Evolutionary conservation across 495 filamentous ascomycete species (phyloP).

Genomic region (Amniculicola lignicola): DNA sequence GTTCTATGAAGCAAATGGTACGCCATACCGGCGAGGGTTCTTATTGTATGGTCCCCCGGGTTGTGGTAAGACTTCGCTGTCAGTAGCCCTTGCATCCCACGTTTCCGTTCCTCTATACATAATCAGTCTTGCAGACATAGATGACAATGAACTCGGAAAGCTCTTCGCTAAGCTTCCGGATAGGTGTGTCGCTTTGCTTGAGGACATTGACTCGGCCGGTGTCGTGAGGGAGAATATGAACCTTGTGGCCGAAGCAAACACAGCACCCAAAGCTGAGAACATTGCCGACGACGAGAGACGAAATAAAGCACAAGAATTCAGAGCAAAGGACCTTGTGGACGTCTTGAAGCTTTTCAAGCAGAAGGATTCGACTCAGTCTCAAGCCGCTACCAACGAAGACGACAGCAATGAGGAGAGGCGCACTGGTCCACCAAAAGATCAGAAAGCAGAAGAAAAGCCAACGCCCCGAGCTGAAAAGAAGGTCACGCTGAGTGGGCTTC

Average conservation of each 20-base stretch:
- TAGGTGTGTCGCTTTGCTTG: conserved; percentile 63
- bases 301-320: background rate
- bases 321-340: background rate
- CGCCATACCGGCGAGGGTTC: background rate
- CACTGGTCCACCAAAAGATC: conserved; percentile 33
- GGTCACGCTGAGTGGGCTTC: conserved; percentile 77
- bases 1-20: background rate
- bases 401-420: background rate
- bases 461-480: conserved; percentile 63
- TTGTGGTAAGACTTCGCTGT: conserved; percentile 10
- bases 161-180: conserved; percentile 41
- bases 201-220: conserved; percentile 66
- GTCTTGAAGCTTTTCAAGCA: background rate
- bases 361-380: background rate
- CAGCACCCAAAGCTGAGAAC: conserved; percentile 2
- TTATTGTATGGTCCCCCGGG: conserved; percentile 49
- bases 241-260: no score
- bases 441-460: conserved; percentile 63
- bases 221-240: conserved; percentile 41
- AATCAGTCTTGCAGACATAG: conserved; percentile 15
- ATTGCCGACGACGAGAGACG: background rate
- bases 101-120: background rate
- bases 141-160: background rate
- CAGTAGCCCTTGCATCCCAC: background rate
- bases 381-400: background rate